Evolutionary conservation across 2,329 filamentous ascomycete species (phyloP).

Genomic region (Hypoxylon sp.): DNA sequence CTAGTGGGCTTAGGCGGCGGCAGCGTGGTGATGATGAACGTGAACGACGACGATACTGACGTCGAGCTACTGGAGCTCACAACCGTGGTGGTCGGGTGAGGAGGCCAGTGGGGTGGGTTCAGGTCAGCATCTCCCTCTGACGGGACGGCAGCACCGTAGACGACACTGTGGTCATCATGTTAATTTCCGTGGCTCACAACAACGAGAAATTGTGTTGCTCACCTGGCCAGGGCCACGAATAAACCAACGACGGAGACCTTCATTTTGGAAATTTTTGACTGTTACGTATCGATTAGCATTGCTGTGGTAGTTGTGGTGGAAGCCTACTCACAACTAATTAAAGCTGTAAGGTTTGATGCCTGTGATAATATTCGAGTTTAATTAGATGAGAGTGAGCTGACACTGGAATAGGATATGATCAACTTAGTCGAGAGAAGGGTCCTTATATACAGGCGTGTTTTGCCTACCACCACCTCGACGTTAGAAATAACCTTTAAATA

Average conservation of each 20-base stretch:
- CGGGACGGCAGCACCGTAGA: conserved; percentile 6
- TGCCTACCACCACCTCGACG: conserved; percentile 21
- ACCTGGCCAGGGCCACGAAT: conserved; percentile 43
- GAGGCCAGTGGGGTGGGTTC: conserved; percentile 22
- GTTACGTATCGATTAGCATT: conserved; percentile 12
- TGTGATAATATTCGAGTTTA: conserved; percentile 9
- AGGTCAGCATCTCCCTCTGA: conserved; percentile 3
- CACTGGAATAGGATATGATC: conserved; percentile 20
- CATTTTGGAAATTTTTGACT: conserved; percentile 35
- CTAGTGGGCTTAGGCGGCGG: conserved; percentile 36
- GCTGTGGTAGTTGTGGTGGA: not conserved
- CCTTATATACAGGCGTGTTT: conserved; percentile 33
- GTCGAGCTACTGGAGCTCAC: conserved; percentile 36
- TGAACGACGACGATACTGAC: conserved; percentile 40
- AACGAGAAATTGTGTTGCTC: conserved; percentile 9
- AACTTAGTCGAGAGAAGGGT: conserved; percentile 21
- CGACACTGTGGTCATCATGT: conserved; percentile 21
- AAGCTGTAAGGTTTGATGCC: not conserved
- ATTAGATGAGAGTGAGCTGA: conserved; percentile 21
- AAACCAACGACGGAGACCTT: conserved; percentile 39
- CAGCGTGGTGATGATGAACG: conserved; percentile 46
- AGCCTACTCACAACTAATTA: not conserved
- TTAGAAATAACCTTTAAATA: conserved; percentile 29
- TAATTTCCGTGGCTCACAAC: too few species aligned
- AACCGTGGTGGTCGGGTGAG: conserved; percentile 16